These are phyloP conservation scores for Termitomyces heimii DNA, from an alignment of 768 basidiomycete genomes.

Conservation along the genomic window DNA sequence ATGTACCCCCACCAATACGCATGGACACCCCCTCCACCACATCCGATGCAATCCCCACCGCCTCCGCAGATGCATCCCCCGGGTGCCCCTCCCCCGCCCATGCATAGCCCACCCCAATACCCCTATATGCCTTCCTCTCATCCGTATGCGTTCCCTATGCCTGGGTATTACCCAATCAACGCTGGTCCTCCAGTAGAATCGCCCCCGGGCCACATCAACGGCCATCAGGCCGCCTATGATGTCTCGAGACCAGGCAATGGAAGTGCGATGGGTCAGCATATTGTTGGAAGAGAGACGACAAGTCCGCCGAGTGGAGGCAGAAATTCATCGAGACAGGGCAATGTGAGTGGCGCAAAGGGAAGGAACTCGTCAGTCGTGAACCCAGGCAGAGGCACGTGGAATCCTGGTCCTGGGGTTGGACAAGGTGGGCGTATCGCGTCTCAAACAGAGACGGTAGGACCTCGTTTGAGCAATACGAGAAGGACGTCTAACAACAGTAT, in stretches of 20 bases:
- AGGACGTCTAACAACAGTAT: constrained; percentile 40
- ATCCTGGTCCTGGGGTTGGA: constrained; percentile 59
- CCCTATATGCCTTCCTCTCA: constrained; percentile 28
- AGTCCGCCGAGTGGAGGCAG: constrained; percentile 25
- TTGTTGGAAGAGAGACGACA: constrained; percentile 10
- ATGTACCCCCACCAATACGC: constrained; percentile 28
- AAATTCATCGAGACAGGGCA: constrained; percentile 22
- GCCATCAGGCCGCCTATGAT: constrained; percentile 21
- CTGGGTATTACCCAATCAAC: constrained; percentile 22
- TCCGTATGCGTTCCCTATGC: constrained; percentile 21
- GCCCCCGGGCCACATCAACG: constrained; percentile 16
- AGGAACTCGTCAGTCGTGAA: constrained; percentile 23
- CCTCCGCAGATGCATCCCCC: constrained; percentile 22
- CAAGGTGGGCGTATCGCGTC: constrained; percentile 35
- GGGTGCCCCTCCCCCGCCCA: constrained; percentile 19
- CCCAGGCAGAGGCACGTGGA: constrained; percentile 49
- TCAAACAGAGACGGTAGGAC: constrained; percentile 52
- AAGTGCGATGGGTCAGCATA: constrained; percentile 13
- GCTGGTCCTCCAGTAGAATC: constrained; percentile 22
- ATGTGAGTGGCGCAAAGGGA: constrained; percentile 25
- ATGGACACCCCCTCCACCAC: constrained; percentile 31
- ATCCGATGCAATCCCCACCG: constrained; percentile 25
- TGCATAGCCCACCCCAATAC: constrained; percentile 25
- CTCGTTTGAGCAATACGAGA: constrained; percentile 55
- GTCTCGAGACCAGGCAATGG: constrained; percentile 21